Evolutionary conservation across 2,329 filamentous ascomycete genomes (phyloP), one percentile per base, ranked within the genome.

Genomic region (Aspergillus pseudoterreus): DNA sequence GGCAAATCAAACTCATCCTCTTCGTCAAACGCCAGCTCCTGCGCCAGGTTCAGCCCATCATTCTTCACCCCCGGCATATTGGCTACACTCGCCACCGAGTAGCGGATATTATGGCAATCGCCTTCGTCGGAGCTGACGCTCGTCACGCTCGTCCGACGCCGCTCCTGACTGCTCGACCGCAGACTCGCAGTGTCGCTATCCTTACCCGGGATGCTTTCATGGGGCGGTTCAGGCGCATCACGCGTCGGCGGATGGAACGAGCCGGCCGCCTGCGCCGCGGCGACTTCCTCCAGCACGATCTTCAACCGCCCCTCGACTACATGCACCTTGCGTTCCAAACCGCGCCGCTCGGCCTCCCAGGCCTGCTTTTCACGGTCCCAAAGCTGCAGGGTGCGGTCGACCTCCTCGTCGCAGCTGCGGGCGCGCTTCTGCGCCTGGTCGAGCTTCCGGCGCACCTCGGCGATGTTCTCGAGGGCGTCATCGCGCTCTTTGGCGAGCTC

Each of bases 261-360:
- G 11, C 62, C 59, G 24, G 65, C 63, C 52, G 68, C 66, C 21
- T 77, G 72, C 52, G 64, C 55, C 55, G 67, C 49, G 53, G 74
- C 84, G 45, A 99, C 82, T 70, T 97, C 94, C 35, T 92, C 90
- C 42, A 99, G 78, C 10, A 99, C 82, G 10, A 83, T 80, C 67
- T 92, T 94, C 49, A 99, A 72, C 35, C 92, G 85, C 27, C 82
- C 88, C 72, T 99, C 94, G 2, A 91, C 88, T n/a, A 96, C 81
- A 68, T 97, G 92, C 12, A 96, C 75, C 60, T 88, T 90, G 51
- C 89, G 85, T 70, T 99, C 92, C 54, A 90, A 80, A 50, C 83
- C 87, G 49, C 92, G 85, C 63, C 84, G 87, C 67, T 95, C 91
- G 43, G 87, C 84, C 11, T 92, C 86, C 91, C 92, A 97, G 2